Evolutionary conservation across 1,284 basidiomycete species (phyloP).

Genomic region (Ganoderma multipileum): DNA sequence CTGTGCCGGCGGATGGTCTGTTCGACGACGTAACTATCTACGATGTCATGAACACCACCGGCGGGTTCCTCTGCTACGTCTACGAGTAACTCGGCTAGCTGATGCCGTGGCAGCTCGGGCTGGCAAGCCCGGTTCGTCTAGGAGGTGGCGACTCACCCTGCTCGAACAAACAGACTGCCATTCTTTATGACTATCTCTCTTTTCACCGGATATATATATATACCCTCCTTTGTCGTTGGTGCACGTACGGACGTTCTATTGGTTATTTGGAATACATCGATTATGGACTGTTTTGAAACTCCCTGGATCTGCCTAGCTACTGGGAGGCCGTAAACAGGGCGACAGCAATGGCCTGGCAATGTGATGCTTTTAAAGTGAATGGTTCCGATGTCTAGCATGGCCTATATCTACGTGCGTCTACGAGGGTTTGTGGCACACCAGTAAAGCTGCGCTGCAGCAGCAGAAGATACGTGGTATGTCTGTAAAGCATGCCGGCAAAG

Average conservation of each 20-base stretch:
- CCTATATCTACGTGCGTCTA: background rate
- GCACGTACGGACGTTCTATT: no score
- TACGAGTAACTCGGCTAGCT: no score
- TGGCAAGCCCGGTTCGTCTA: no score
- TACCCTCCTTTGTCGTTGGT: background rate
- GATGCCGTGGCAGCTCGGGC: no score
- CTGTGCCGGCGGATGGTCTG: constrained; percentile 42
- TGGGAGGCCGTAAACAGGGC: no score
- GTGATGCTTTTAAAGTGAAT: background rate
- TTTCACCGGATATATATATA: background rate
- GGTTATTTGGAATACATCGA: background rate
- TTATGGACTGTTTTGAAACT: no score
- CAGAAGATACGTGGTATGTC: background rate
- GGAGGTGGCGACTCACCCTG: background rate
- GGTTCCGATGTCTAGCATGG: background rate
- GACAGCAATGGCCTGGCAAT: no score
- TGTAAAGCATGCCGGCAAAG: background rate
- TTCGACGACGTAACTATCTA: constrained; percentile 39
- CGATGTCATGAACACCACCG: constrained; percentile 43
- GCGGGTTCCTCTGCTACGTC: constrained; percentile 44
- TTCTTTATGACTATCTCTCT: background rate
- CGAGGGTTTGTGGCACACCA: background rate
- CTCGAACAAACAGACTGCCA: background rate
- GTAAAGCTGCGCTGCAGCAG: background rate
- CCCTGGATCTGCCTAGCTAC: no score